These are phyloP conservation scores for Zymoseptoria ardabiliae DNA, from an alignment of 2,329 filamentous ascomycete genomes.

Conservation along the genomic window DNA sequence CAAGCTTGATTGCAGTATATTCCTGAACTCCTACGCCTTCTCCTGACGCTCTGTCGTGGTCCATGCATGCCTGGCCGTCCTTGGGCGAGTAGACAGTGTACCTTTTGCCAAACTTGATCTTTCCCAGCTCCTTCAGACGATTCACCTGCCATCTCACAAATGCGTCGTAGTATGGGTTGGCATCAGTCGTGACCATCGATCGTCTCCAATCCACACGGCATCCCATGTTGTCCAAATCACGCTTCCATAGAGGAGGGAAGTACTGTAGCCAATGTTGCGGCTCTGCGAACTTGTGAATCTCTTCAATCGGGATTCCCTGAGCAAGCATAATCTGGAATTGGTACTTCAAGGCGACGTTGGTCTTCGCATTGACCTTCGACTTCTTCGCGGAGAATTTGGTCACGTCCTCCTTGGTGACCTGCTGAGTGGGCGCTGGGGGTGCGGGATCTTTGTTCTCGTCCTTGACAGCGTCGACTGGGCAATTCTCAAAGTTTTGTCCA, in stretches of 20 bases:
- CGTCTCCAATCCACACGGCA: conserved; percentile 88
- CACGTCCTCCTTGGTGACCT: conserved; percentile 65
- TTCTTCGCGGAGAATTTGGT: conserved; percentile 91
- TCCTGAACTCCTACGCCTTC: conserved; percentile 82
- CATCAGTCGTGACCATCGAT: conserved; percentile 88
- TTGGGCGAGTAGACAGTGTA: conserved; percentile 93
- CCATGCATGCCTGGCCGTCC: conserved; percentile 80
- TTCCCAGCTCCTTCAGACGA: conserved; percentile 76
- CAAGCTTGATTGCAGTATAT: conserved; percentile 87
- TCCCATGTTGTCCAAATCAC: conserved; percentile 76
- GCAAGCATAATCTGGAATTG: conserved; percentile 93
- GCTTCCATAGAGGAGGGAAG: conserved; percentile 76
- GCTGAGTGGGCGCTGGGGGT: conserved; percentile 51
- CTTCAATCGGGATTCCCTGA: conserved; percentile 75
- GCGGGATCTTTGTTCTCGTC: conserved; percentile 40
- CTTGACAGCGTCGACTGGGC: conserved; percentile 51
- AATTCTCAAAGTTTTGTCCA: conserved; percentile 75
- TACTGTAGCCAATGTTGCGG: conserved; percentile 85
- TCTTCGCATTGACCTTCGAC: conserved; percentile 75
- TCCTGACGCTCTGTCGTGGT: conserved; percentile 74
- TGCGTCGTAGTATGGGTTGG: conserved; percentile 92
- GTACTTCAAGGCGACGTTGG: conserved; percentile 90
- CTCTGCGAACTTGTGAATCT: conserved; percentile 91
- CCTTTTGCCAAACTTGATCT: conserved; percentile 87
- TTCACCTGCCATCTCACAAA: conserved; percentile 98